A percentile compares a stretch with the other conserved stretches of the same genome.
phyloP scores from a whole-genome alignment of 2,329 filamentous ascomycete species.

The Talaromyces sp. region DNA sequence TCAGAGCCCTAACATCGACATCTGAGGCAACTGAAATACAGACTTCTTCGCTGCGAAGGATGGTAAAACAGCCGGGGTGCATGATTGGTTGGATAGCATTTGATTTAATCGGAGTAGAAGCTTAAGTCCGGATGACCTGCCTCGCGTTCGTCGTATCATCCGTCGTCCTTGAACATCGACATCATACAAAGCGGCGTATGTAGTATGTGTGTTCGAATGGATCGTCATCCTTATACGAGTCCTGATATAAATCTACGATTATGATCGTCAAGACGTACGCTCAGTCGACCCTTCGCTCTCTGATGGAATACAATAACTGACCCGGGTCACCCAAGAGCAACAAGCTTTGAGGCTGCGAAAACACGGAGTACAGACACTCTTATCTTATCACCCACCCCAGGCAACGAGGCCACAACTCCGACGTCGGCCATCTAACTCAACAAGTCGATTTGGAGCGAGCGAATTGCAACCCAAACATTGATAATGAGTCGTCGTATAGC shows the following conservation, averaged over 20 bases:
- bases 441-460: not conserved
- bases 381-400: conserved; percentile 10
- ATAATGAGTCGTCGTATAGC: conserved; percentile 4
- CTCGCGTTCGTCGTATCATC: no score
- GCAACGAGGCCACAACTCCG: not conserved
- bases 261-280: not conserved
- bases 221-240: not conserved
- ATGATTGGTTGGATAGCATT: not conserved
- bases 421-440: not conserved
- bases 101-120: not conserved
- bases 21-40: not conserved
- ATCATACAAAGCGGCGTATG: not conserved
- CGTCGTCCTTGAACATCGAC: not conserved
- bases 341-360: not conserved
- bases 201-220: not conserved
- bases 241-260: not conserved
- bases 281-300: not conserved
- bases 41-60: no score
- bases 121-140: not conserved
- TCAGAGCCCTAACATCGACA: not conserved
- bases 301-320: no score
- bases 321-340: no score
- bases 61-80: not conserved
- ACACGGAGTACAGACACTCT: not conserved
- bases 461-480: not conserved